These are phyloP conservation scores for Adansonia rubrostipa DNA, from an alignment of 441 rosid species.

Conservation along the genomic window DNA sequence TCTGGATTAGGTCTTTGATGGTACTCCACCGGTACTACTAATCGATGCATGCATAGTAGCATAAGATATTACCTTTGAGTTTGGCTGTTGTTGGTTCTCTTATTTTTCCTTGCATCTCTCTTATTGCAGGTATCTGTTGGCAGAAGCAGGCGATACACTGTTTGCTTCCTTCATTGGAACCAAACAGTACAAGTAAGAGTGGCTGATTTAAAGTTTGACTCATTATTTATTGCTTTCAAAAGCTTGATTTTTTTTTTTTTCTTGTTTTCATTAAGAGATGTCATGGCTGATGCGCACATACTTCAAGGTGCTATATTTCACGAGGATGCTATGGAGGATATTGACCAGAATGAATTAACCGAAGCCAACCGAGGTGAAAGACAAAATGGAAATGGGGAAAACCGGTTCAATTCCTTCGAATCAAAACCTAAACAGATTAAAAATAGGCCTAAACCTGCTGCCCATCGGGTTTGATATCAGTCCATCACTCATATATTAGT, in stretches of 20 bases:
- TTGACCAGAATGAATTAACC: conserved; percentile 44
- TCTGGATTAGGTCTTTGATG: neutral
- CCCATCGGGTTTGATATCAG: conserved; percentile 75
- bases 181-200: conserved; percentile 86
- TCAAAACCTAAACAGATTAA: conserved; percentile 57
- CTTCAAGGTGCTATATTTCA: conserved; percentile 94
- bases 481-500: conserved; percentile 13
- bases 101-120: conserved; percentile 8
- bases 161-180: conserved; percentile 98
- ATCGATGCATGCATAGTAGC: neutral
- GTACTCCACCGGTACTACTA: neutral
- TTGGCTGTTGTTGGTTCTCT: conserved; percentile 11
- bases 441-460: conserved; percentile 88
- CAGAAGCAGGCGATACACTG: conserved; percentile 93
- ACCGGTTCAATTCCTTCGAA: conserved; percentile 47
- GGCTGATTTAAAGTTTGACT: conserved; percentile 17
- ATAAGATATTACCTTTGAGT: neutral
- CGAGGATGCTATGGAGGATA: conserved; percentile 66
- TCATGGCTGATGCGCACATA: conserved; percentile 92
- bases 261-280: conserved; percentile 64
- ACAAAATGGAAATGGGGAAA: conserved; percentile 53
- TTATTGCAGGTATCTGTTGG: conserved; percentile 76
- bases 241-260: conserved; percentile 2
- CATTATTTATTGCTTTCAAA: conserved; percentile 23
- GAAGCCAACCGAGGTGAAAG: conserved; percentile 51